These are phyloP conservation scores for Conidiobolus incongruus DNA, from an alignment of 371 early-diverging fungal species.

Conservation along the genomic window DNA sequence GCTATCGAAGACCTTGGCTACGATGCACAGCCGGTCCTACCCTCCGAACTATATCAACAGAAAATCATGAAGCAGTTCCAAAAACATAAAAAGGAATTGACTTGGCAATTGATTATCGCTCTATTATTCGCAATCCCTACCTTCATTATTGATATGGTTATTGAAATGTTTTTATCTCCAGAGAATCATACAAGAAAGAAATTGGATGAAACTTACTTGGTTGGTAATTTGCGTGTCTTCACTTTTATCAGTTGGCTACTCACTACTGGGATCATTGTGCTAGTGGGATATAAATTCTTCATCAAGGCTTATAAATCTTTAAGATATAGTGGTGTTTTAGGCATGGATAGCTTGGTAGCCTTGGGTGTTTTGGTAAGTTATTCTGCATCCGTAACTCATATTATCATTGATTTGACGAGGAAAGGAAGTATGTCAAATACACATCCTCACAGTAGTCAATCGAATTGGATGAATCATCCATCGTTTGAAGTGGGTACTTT, in stretches of 20 bases:
- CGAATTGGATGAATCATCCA: constrained; percentile 25
- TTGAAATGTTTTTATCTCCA: constrained; percentile 1
- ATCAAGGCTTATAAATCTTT: constrained; percentile 25
- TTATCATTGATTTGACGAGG: constrained; percentile 6
- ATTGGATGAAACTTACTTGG: not conserved
- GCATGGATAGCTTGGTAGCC: constrained; percentile 40
- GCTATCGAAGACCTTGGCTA: constrained; percentile 66
- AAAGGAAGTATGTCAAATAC: too few relatives aligned
- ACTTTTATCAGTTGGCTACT: constrained; percentile 3
- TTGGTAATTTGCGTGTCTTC: constrained; percentile 1
- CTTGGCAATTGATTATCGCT: not conserved
- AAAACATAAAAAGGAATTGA: not conserved
- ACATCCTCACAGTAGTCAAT: too few relatives aligned
- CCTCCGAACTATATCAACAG: constrained; percentile 44
- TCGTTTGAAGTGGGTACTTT: not conserved
- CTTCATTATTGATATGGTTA: constrained; percentile 4
- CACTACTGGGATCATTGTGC: constrained; percentile 4
- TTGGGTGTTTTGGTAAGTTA: constrained; percentile 38
- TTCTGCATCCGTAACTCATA: constrained; percentile 20
- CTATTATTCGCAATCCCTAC: constrained; percentile 5
- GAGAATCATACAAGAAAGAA: not conserved
- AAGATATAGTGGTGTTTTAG: constrained; percentile 24
- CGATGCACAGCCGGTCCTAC: too few relatives aligned
- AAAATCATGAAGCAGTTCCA: constrained; percentile 19
- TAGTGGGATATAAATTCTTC: constrained; percentile 41